phyloP scores from a whole-genome alignment of 768 basidiomycete species.

The Agaricus subrufescens region DNA sequence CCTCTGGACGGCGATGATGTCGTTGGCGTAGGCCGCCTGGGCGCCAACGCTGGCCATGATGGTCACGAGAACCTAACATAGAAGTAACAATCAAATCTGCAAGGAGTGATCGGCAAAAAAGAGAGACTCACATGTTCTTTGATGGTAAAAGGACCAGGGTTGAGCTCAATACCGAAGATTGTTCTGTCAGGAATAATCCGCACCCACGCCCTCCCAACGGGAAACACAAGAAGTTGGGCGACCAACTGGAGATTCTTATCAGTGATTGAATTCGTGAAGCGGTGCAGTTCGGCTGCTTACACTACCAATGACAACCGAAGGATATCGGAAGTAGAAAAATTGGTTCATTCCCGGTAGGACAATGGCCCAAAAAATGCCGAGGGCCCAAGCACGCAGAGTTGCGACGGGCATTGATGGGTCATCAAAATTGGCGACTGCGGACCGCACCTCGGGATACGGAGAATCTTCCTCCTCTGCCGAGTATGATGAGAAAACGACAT shows the following conservation, averaged over 20 bases:
- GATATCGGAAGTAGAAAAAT: conserved; percentile 73
- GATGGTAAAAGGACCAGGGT: conserved; percentile 73
- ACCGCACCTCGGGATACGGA: conserved; percentile 80
- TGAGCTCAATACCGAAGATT: conserved; percentile 57
- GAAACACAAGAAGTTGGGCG: conserved; percentile 69
- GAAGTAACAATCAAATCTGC: conserved; percentile 8
- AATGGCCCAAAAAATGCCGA: conserved; percentile 53
- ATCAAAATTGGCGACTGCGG: conserved; percentile 71
- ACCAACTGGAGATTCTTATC: conserved; percentile 38
- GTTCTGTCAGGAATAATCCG: conserved; percentile 45
- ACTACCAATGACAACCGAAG: conserved; percentile 54
- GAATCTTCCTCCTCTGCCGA: conserved; percentile 55
- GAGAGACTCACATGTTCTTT: conserved; percentile 48
- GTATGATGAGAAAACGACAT: conserved; percentile 3
- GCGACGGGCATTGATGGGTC: conserved; percentile 59
- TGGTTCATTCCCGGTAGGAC: conserved; percentile 73
- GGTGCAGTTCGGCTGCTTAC: conserved; percentile 24
- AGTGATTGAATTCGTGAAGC: conserved; percentile 12
- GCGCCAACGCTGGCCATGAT: conserved; percentile 61
- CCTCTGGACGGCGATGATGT: conserved; percentile 69
- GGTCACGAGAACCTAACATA: conserved; percentile 51
- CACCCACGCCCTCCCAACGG: conserved; percentile 66
- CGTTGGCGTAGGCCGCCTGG: conserved; percentile 58
- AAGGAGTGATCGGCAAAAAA: neutral
- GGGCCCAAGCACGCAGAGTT: conserved; percentile 55